These are phyloP conservation scores for Podospora tetraspora DNA, from an alignment of 495 filamentous ascomycete species.

Conservation along the genomic window DNA sequence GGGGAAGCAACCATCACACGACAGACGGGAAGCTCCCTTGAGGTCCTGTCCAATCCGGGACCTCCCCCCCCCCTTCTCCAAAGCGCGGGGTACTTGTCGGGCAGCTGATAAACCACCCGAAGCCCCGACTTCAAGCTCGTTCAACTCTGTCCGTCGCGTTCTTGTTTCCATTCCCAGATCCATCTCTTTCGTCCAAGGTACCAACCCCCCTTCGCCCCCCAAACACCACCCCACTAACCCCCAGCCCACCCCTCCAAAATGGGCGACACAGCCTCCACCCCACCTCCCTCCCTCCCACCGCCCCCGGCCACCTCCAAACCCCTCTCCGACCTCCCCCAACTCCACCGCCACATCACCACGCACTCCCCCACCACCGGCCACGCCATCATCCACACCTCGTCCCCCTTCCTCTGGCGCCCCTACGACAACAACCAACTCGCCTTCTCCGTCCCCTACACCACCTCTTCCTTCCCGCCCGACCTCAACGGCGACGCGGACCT, in stretches of 20 bases:
- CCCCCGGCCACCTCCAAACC: slow-evolving; percentile 3
- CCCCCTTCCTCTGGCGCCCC: slow-evolving; percentile 28
- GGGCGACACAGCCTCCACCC: slow-evolving; percentile 11
- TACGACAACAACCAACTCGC: slow-evolving; percentile 32
- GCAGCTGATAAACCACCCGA: neutral
- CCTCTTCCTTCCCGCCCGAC: slow-evolving; percentile 48
- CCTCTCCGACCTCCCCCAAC: slow-evolving; percentile 33
- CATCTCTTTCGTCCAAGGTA: neutral
- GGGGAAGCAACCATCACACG: neutral
- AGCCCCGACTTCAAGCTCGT: neutral
- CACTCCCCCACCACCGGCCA: slow-evolving; percentile 34
- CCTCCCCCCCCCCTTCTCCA: neutral
- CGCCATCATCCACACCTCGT: slow-evolving; percentile 32
- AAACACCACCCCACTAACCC: neutral
- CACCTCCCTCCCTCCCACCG: neutral
- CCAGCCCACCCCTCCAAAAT: slow-evolving; percentile 4
- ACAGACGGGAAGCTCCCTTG: neutral
- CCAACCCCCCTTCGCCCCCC: no score
- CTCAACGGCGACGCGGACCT: slow-evolving; percentile 51
- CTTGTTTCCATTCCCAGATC: neutral
- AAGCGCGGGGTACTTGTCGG: neutral
- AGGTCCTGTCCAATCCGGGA: neutral
- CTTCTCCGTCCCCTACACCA: slow-evolving; percentile 44
- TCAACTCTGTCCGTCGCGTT: neutral
- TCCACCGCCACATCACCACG: slow-evolving; percentile 37